These are phyloP conservation scores for Saccharomycopsis fibuligera DNA, from an alignment of 805 yeast species.

Conservation along the genomic window DNA sequence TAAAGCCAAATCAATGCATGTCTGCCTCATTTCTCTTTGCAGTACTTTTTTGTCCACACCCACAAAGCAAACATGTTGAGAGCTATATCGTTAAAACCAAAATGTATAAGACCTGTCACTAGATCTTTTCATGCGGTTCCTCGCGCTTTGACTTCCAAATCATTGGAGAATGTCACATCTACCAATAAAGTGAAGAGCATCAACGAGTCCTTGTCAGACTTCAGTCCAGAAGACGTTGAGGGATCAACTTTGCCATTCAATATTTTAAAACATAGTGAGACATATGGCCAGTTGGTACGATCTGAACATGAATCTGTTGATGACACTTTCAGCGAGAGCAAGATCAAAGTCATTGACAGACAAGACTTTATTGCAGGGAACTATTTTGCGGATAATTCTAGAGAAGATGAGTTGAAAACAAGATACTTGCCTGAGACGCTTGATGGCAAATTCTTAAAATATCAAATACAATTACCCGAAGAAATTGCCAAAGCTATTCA, in stretches of 20 bases:
- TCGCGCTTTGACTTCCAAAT: neutral
- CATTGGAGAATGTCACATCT: neutral
- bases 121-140: no score
- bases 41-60: no score
- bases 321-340: neutral
- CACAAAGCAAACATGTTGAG: no score
- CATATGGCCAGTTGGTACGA: conserved; percentile 21
- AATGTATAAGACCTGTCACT: no score
- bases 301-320: conserved; percentile 4
- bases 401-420: conserved; percentile 24
- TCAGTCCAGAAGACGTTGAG: neutral
- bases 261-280: conserved; percentile 13
- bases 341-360: conserved; percentile 30
- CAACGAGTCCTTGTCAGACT: neutral
- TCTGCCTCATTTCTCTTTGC: no score
- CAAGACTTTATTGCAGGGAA: conserved; percentile 31
- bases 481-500: conserved; percentile 52
- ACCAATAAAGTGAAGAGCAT: neutral
- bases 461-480: conserved; percentile 49
- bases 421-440: conserved; percentile 55
- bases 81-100: no score
- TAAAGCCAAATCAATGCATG: no score
- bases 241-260: conserved; percentile 9
- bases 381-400: conserved; percentile 27
- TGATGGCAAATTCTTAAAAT: conserved; percentile 46